Evolutionary conservation across 202 grass and related monocot genomes (phyloP), one percentile per base, ranked within the genome.

Genomic region (Saccharum hybrid): DNA sequence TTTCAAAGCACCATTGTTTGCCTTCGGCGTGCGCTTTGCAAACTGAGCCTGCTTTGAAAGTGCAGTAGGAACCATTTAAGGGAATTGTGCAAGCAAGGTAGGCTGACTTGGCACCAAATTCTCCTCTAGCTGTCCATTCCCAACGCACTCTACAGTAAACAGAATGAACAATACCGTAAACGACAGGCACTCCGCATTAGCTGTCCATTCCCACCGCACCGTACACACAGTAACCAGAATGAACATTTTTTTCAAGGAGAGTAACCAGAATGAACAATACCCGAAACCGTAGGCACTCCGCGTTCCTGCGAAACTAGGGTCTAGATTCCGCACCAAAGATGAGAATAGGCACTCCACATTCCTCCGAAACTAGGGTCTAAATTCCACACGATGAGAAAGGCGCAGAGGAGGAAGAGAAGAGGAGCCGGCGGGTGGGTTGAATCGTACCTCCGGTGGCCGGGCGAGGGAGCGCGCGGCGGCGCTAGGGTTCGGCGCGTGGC

Each of bases 401-500:
- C 39, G 3, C 42, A 26, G 43, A 7, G 8, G 12, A 21, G 60
- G 30, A 6, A 4, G 59, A 48, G 0, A 60, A 23, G 46, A 31
- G 34, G 28, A 49, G 39, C 13, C 10, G 84, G 41, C 15, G 59
- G 42, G 59, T 4, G 10, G 45, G 0, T 4, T 6, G 9, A 21
- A 66, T 52, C 45, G 7, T 81, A 87, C 78, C 85, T 70, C 30
- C 38, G 51, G 23, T 28, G 60, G 10, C 52, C 19, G 6, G 6
- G 1, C 15, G 49, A 54, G 61, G 16, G 70, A 57, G 23, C 84
- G 22, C 5, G 13, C 21, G 46, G 28, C 42, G 59, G 4, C 8
- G 83, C 26, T 77, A 71, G 51, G 49, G 74, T 18, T 62, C 3
- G n/a, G 82, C 38, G 42, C 60, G 68, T n/a, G 31, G 82, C 38